Evolutionary conservation across 345 rosid genomes (phyloP), one percentile per base, ranked within the genome.

Genomic region (Trapa bicornis): DNA sequence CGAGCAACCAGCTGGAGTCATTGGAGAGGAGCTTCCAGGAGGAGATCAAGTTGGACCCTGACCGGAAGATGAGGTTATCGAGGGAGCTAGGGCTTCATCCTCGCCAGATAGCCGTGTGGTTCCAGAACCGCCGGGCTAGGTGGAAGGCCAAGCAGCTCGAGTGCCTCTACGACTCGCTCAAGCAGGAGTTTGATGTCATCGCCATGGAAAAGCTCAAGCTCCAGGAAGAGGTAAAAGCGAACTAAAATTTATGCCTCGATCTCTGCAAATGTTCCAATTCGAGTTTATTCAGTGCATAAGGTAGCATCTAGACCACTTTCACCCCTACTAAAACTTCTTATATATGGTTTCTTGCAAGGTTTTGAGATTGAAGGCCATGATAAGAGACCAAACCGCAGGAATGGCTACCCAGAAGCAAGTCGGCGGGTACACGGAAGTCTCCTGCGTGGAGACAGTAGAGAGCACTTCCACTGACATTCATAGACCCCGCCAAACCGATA

Each of bases 91-190:
- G 98, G 56, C 87, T 90, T 11, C 92, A 88, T 68, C 97, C 98
- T 0, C 80, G 94, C 61, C 97, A 93, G 74, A 82, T 88, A 45
- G 92, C 96, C 2, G 89, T 90, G 53, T 93, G 98, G 98, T 93
- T 93, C 70, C 98, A 90, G 72, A 89, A 88, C 78, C 80, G 89
- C 63, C 86, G 94, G 37, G 92, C 97, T 4, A 75, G 97, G 47
- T 93, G 98, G 97, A 93, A 93, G 75, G 76, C 87, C 36, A 90
- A 90, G 80, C 89, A 88, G 73, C 90, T 90, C 8, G 94, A 85
- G 72, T 83, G 82, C 68, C 80, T 85, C 35, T 93, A 93, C 33
- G 87, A 88, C 68, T 50, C 85, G 1, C 89, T 93, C 48, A 88
- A 85, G 71, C 85, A 76, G 52, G 94, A 90, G 53, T 88, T 74